A percentile compares a stretch with the other conserved stretches of the same genome.
phyloP scores from a whole-genome alignment of 164 flowering plant genomes.

The Cinnamomum micranthum region DNA sequence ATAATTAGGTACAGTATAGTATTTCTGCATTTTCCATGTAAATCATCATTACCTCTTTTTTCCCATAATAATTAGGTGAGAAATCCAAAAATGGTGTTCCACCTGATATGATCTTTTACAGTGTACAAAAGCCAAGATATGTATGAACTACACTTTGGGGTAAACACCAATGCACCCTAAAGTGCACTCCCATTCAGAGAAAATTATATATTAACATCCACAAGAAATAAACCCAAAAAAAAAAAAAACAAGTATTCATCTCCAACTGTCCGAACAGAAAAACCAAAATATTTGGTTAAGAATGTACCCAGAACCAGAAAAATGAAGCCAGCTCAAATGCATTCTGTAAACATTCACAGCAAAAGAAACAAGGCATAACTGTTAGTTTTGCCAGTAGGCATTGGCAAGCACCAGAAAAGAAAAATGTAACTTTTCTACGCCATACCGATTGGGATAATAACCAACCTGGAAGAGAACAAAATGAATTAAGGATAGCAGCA shows the following conservation, averaged over 20 bases:
- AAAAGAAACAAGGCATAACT: not conserved
- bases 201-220: too few species aligned
- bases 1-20: too few species aligned
- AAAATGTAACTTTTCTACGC: not conserved
- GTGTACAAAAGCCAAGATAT: too few species aligned
- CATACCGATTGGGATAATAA: constrained; percentile 3
- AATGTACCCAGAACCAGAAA: constrained; percentile 97
- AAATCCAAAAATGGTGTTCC: too few species aligned
- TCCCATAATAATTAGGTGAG: too few species aligned
- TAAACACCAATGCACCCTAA: too few species aligned
- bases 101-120: too few species aligned
- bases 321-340: constrained; percentile 97
- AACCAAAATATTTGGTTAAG: not conserved
- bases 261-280: not conserved
- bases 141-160: too few species aligned
- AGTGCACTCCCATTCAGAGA: not conserved
- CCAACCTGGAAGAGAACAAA: constrained; percentile 92
- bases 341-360: constrained; percentile 56
- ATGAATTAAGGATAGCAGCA: constrained; percentile 77
- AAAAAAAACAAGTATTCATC: not conserved
- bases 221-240: not conserved
- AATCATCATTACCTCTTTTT: too few species aligned
- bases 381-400: not conserved
- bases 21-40: too few species aligned
- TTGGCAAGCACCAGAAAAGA: not conserved